Percentiles rank a stretch among this genome's conserved stretches.
phyloP scores from a whole-genome alignment of 768 basidiomycete genomes.

The Suillus spraguei region DNA sequence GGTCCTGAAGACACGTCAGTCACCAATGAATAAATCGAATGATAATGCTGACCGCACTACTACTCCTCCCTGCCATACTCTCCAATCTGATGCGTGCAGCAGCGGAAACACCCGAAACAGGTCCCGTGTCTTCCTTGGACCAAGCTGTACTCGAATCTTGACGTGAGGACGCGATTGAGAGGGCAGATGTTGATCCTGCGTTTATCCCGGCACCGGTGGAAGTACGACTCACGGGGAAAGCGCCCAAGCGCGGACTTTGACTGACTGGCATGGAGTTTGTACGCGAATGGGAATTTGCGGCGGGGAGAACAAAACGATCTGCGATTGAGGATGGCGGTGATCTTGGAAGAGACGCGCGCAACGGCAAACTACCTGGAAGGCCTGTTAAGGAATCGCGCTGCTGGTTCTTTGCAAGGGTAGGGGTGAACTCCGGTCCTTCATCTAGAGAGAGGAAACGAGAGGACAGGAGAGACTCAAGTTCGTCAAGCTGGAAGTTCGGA shows the following conservation, averaged over 20 bases:
- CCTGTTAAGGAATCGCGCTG: conserved; percentile 56
- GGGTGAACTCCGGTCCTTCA: conserved; percentile 66
- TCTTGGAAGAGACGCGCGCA: conserved; percentile 46
- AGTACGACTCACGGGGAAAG: conserved; percentile 38
- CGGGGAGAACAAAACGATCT: conserved; percentile 47
- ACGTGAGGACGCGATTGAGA: conserved; percentile 45
- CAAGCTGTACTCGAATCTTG: conserved; percentile 39
- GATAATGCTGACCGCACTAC: conserved; percentile 23
- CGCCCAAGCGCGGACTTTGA: conserved; percentile 38
- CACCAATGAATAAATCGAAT: conserved; percentile 2
- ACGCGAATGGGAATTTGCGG: conserved; percentile 32
- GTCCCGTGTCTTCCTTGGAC: conserved; percentile 38
- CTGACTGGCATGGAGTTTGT: conserved; percentile 40
- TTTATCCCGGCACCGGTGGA: conserved; percentile 33
- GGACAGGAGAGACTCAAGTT: conserved; percentile 75
- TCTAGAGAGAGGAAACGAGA: conserved; percentile 72
- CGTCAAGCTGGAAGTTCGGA: conserved; percentile 74
- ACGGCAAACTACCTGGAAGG: conserved; percentile 42
- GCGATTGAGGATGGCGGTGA: conserved; percentile 46
- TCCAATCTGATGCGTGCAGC: conserved; percentile 52
- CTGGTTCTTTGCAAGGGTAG: conserved; percentile 68
- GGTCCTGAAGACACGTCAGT: conserved; percentile 30
- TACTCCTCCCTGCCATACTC: conserved; percentile 41
- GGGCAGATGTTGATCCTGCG: conserved; percentile 37
- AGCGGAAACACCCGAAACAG: conserved; percentile 32